Evolutionary conservation across 2,329 filamentous ascomycete genomes (phyloP), one percentile per base, ranked within the genome.

Genomic region (Sclerotinia nivalis): DNA sequence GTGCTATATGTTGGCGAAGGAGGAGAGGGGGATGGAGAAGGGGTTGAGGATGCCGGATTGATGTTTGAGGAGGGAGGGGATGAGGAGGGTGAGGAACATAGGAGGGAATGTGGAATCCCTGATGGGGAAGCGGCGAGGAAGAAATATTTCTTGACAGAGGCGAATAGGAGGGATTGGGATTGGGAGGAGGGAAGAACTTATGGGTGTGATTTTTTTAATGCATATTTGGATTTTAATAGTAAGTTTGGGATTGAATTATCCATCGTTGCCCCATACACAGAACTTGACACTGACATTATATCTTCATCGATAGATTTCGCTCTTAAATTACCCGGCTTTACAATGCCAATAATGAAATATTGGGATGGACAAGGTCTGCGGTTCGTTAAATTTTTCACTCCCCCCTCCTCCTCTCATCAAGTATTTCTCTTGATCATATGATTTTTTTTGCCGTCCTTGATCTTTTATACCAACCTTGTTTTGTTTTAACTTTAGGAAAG

Each of bases 201-300:
- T 80, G 81, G 83, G 71, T 86, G 84, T 73, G 89, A 92, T 78
- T 98, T 99, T 80, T 97, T 90, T 80, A 98, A 98, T 79, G 91
- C 92, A 1, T 97, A 97, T 80, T 81, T 99, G 59, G 93, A 97
- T 80, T 97, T 98, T 79, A 91, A 89, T 77, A 86, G 86, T 87
- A 74, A 68, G 79, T 77, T 66, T 61, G n/a, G 15, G 47, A 6
- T 45, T 66, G 45, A 47, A 15, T 28, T 31, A 31, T 12, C n/a
- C 9, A 52, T 47, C 31, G 18, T 47, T n/a, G 9, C 7, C 15
- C 6, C 47, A 40, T 10, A 8, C 28, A 20, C 10, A 20, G 34
- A 22, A 22, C 25, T 28, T 43, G 61, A 6, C n/a, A 40, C 61
- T 65, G 9, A 65, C 31, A 2, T 20, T 28, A 47, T 50, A 22